These are phyloP conservation scores for Anisodus tanguticus DNA, from an alignment of 257 asterid species.

Conservation along the genomic window DNA sequence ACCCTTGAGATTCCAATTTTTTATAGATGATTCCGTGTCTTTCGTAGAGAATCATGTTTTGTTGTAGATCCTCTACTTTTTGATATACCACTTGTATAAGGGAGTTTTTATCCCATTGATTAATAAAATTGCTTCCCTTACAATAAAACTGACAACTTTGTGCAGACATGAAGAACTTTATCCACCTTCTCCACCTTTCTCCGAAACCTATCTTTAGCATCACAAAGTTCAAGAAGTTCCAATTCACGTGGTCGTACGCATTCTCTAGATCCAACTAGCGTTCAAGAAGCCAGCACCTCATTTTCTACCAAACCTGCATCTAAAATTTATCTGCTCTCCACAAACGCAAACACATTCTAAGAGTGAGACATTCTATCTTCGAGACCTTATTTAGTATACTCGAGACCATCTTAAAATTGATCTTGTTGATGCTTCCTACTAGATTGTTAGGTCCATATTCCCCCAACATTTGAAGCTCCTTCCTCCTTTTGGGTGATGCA, in stretches of 20 bases:
- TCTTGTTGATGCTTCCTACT: not conserved
- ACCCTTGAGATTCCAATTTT: not conserved
- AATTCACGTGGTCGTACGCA: not conserved
- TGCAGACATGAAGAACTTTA: not conserved
- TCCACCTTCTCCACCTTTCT: not conserved
- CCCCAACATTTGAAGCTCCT: constrained; percentile 10
- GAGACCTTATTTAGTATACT: not conserved
- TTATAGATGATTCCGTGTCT: not conserved
- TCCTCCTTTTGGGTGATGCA: constrained; percentile 12
- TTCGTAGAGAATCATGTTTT: not conserved
- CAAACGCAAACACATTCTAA: not conserved
- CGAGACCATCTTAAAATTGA: not conserved
- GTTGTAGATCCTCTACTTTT: not conserved
- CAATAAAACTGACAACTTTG: not conserved
- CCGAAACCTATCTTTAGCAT: not conserved
- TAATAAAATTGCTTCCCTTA: not conserved
- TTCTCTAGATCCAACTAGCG: not conserved
- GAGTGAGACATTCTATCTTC: not conserved
- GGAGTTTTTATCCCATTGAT: not conserved
- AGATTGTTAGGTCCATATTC: not conserved
- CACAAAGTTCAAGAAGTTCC: not conserved
- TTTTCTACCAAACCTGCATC: not conserved
- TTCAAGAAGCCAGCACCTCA: not conserved
- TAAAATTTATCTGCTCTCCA: not conserved
- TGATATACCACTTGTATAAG: not conserved